These are phyloP conservation scores for Exophiala mesophila DNA, from an alignment of 2,329 filamentous ascomycete species.

Conservation along the genomic window DNA sequence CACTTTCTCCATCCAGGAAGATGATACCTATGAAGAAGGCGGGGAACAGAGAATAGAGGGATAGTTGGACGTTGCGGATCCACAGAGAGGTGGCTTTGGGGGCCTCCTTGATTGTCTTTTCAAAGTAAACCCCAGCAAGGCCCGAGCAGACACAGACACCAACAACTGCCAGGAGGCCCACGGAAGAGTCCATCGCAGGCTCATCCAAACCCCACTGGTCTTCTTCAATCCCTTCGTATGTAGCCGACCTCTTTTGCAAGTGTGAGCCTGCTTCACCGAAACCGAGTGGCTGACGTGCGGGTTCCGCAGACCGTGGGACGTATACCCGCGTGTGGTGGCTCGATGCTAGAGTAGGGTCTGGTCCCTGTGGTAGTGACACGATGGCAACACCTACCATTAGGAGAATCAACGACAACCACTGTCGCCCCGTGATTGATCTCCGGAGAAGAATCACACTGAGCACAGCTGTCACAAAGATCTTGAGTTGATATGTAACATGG, in stretches of 20 bases:
- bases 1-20: conserved; percentile 78
- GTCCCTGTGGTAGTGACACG: conserved; percentile 69
- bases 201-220: conserved; percentile 48
- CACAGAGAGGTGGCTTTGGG: conserved; percentile 71
- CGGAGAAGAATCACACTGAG: conserved; percentile 78
- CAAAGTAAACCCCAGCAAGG: conserved; percentile 63
- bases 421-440: conserved; percentile 62
- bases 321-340: conserved; percentile 55
- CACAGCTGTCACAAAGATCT: conserved; percentile 84
- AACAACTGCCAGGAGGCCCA: conserved; percentile 74
- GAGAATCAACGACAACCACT: conserved; percentile 75
- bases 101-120: conserved; percentile 89
- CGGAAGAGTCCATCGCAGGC: conserved; percentile 66
- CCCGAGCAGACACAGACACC: conserved; percentile 75
- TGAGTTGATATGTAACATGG: conserved; percentile 88
- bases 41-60: conserved; percentile 89
- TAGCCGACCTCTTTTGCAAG: conserved; percentile 69
- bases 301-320: conserved; percentile 74
- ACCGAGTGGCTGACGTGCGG: conserved; percentile 61
- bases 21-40: conserved; percentile 81
- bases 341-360: conserved; percentile 53
- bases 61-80: conserved; percentile 91
- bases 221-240: conserved; percentile 79
- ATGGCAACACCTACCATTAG: conserved; percentile 78
- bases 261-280: conserved; percentile 38